These are phyloP conservation scores for Boletus rubescentipes DNA, from an alignment of 768 basidiomycete genomes.

Conservation along the genomic window DNA sequence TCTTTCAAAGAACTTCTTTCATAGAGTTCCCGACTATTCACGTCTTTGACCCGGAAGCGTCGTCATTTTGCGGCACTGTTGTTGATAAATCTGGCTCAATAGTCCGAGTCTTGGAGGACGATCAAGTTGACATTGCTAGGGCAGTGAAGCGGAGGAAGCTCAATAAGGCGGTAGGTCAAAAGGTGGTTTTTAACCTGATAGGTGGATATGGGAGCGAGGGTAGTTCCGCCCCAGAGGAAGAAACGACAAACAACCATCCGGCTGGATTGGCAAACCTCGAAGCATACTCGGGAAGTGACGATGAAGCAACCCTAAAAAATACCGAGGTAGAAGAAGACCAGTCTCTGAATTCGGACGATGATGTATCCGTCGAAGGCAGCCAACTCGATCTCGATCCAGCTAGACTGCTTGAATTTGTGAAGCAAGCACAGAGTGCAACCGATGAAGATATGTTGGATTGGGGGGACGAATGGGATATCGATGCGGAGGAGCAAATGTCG, in stretches of 20 bases:
- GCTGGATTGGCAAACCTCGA: constrained; percentile 24
- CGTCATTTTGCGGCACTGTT: constrained; percentile 56
- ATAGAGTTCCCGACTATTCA: constrained; percentile 86
- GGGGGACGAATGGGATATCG: constrained; percentile 31
- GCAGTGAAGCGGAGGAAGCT: constrained; percentile 58
- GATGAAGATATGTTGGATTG: constrained; percentile 33
- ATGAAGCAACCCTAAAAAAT: not conserved
- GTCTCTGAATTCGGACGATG: constrained; percentile 12
- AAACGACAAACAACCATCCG: not conserved
- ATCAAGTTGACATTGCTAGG: constrained; percentile 31
- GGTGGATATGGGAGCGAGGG: constrained; percentile 59
- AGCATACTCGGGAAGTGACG: constrained; percentile 25
- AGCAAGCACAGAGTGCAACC: constrained; percentile 20
- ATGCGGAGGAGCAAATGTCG: constrained; percentile 8
- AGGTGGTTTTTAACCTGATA: constrained; percentile 55
- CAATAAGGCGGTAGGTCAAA: constrained; percentile 48
- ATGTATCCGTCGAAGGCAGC: constrained; percentile 8
- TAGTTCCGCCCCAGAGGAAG: constrained; percentile 36
- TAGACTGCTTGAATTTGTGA: constrained; percentile 23
- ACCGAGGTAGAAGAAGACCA: constrained; percentile 16
- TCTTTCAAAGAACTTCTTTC: constrained; percentile 63
- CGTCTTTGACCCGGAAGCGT: constrained; percentile 57
- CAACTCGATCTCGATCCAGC: constrained; percentile 23
- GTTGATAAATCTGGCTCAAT: constrained; percentile 52
- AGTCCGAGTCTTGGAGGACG: constrained; percentile 8